Conservation (phyloP, 768 basidiomycete genomes). For the Mycena galopus region DNA sequence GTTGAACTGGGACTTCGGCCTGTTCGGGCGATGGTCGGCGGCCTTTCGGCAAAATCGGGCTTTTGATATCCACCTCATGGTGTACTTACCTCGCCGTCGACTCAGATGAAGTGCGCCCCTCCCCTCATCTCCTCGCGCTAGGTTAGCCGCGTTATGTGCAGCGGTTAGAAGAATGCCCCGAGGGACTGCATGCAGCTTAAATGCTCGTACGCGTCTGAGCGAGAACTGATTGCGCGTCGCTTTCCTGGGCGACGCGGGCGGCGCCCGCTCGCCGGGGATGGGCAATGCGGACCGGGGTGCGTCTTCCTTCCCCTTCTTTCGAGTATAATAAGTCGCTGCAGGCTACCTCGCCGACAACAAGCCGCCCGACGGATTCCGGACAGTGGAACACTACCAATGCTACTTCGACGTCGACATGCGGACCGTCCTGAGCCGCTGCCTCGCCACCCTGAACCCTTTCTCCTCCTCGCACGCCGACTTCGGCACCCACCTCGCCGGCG, state of each 20-base stretch:
- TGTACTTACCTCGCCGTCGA: conserved; percentile 82
- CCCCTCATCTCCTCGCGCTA: not conserved
- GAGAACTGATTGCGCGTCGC: conserved; percentile 52
- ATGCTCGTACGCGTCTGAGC: conserved; percentile 54
- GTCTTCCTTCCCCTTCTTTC: conserved; percentile 23
- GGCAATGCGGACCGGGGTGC: conserved; percentile 68
- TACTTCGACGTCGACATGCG: conserved; percentile 92
- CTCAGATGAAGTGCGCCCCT: conserved; percentile 69
- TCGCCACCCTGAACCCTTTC: conserved; percentile 82
- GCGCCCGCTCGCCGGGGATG: conserved; percentile 52
- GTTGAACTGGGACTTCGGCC: no score
- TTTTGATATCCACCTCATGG: no score
- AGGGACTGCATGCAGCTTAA: conserved; percentile 81
- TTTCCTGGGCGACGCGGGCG: conserved; percentile 64
- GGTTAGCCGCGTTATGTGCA: conserved; percentile 41
- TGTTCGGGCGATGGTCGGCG: no score
- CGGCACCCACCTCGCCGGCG: conserved; percentile 69
- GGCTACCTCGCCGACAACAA: conserved; percentile 74
- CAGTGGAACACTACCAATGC: conserved; percentile 86
- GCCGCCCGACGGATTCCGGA: conserved; percentile 75
- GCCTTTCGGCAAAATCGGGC: no score
- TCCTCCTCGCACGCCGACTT: conserved; percentile 67
- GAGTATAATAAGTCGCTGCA: conserved; percentile 41
- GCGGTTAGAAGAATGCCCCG: conserved; percentile 75
- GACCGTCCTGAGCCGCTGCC: conserved; percentile 81